A percentile compares a stretch with the other conserved stretches of the same genome.
phyloP scores from a whole-genome alignment of 2,329 filamentous ascomycete species.

The Dothideomycetes sp. region DNA sequence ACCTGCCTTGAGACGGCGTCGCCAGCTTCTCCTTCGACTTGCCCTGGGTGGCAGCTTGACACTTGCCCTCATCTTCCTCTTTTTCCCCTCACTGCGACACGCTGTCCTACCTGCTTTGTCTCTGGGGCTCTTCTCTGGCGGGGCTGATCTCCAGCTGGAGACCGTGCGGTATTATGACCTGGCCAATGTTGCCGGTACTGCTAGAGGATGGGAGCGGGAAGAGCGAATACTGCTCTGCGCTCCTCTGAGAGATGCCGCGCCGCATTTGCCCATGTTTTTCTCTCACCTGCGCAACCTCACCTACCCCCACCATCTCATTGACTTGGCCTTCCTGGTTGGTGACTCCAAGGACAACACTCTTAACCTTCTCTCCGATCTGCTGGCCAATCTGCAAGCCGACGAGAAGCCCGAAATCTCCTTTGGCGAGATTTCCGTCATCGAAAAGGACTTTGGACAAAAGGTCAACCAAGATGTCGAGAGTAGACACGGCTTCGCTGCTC shows the following conservation, averaged over 20 bases:
- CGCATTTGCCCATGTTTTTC: conserved; percentile 96
- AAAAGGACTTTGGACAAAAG: conserved; percentile 98
- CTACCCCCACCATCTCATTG: conserved; percentile 92
- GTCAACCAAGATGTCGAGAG: conserved; percentile 97
- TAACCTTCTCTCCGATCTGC: conserved; percentile 58
- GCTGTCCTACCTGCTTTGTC: conserved; percentile 51
- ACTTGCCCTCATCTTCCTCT: conserved; percentile 52
- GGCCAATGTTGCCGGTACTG: conserved; percentile 80
- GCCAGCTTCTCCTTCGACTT: conserved; percentile 60
- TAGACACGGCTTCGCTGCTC: conserved; percentile 91
- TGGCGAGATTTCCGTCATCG: conserved; percentile 93
- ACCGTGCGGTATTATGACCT: conserved; percentile 97
- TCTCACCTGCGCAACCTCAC: conserved; percentile 93
- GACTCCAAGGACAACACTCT: conserved; percentile 93
- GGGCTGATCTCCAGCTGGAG: conserved; percentile 65
- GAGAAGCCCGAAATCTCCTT: conserved; percentile 72
- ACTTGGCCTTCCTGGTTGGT: conserved; percentile 91
- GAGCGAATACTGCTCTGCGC: conserved; percentile 93
- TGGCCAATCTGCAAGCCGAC: conserved; percentile 71
- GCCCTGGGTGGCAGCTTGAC: conserved; percentile 44
- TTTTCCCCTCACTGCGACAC: conserved; percentile 66
- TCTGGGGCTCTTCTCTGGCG: conserved; percentile 55
- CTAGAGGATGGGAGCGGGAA: conserved; percentile 88
- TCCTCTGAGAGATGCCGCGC: conserved; percentile 81
- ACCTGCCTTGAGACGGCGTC: conserved; percentile 60